phyloP scores from a whole-genome alignment of 2,329 filamentous ascomycete species.

The Penicillium sp. region DNA sequence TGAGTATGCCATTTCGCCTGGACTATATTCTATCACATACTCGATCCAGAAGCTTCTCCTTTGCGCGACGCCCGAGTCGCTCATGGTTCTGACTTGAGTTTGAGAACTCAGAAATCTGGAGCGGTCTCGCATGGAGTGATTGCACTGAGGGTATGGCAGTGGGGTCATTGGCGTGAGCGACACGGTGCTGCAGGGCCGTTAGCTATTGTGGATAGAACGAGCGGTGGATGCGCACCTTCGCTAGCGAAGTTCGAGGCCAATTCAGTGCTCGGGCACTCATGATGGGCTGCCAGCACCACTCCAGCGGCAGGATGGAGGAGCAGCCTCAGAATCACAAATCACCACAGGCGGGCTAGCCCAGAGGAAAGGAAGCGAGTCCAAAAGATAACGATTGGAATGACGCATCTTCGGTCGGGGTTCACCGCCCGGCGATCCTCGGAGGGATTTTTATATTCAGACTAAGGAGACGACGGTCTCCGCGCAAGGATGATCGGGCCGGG shows the following conservation, averaged over 20 bases:
- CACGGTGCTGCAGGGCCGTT: constrained; percentile 16
- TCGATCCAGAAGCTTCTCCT: constrained; percentile 46
- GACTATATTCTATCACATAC: constrained; percentile 23
- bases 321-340: neutral
- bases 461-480: neutral
- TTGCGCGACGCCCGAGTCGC: constrained; percentile 40
- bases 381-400: constrained; percentile 15
- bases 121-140: constrained; percentile 19
- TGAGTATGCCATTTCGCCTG: constrained; percentile 7
- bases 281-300: constrained; percentile 20
- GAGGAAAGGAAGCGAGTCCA: constrained; percentile 4
- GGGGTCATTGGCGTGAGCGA: constrained; percentile 17
- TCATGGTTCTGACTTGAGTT: constrained; percentile 27
- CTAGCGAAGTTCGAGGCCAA: constrained; percentile 30
- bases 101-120: constrained; percentile 34
- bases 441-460: neutral
- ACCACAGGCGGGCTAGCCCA: constrained; percentile 10
- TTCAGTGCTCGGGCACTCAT: constrained; percentile 38
- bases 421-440: constrained; percentile 12
- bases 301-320: constrained; percentile 1
- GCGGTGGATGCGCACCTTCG: constrained; percentile 24
- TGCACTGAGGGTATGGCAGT: constrained; percentile 10
- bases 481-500: neutral
- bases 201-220: neutral
- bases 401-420: constrained; percentile 20